Percentiles rank a stretch among this genome's conserved stretches.
These are phyloP conservation scores for Aspergillus sp. DNA, from an alignment of 2,329 filamentous ascomycete species.

Conservation along the genomic window DNA sequence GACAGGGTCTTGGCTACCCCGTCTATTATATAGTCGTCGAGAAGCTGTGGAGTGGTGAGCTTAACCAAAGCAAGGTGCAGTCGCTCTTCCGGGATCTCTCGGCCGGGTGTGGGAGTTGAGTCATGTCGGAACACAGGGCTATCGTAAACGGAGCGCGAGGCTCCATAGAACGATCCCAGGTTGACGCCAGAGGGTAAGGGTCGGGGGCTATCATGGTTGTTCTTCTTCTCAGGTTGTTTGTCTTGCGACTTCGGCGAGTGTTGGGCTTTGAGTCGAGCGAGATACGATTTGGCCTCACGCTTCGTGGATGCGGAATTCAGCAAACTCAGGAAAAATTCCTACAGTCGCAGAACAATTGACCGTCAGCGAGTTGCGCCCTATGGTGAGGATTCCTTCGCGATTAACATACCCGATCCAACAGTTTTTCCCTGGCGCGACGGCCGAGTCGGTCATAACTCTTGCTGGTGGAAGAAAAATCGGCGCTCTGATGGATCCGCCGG, in stretches of 20 bases:
- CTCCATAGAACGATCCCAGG: slow-evolving; percentile 60
- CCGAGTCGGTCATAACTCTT: slow-evolving; percentile 32
- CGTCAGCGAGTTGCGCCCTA: slow-evolving; percentile 3
- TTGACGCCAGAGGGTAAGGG: slow-evolving; percentile 53
- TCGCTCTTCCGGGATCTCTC: slow-evolving; percentile 46
- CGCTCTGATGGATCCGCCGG: slow-evolving; percentile 24
- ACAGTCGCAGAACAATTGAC: neutral
- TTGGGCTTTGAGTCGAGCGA: slow-evolving; percentile 74
- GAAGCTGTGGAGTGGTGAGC: slow-evolving; percentile 68
- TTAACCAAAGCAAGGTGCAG: slow-evolving; percentile 84
- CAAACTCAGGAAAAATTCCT: slow-evolving; percentile 85
- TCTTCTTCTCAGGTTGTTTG: slow-evolving; percentile 29
- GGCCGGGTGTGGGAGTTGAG: slow-evolving; percentile 40
- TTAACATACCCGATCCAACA: slow-evolving; percentile 39
- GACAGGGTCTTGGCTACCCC: slow-evolving; percentile 81
- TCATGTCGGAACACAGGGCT: slow-evolving; percentile 61
- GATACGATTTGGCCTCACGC: slow-evolving; percentile 86
- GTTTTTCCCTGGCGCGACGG: slow-evolving; percentile 43
- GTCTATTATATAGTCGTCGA: slow-evolving; percentile 66
- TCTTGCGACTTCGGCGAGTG: slow-evolving; percentile 32
- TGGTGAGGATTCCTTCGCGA: neutral
- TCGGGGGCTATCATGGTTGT: slow-evolving; percentile 14
- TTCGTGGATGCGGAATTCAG: slow-evolving; percentile 87
- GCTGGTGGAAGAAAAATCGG: slow-evolving; percentile 31
- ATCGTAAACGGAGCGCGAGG: slow-evolving; percentile 57